Conservation (phyloP, 257 asterid species). For the Rubia yunnanensis region DNA sequence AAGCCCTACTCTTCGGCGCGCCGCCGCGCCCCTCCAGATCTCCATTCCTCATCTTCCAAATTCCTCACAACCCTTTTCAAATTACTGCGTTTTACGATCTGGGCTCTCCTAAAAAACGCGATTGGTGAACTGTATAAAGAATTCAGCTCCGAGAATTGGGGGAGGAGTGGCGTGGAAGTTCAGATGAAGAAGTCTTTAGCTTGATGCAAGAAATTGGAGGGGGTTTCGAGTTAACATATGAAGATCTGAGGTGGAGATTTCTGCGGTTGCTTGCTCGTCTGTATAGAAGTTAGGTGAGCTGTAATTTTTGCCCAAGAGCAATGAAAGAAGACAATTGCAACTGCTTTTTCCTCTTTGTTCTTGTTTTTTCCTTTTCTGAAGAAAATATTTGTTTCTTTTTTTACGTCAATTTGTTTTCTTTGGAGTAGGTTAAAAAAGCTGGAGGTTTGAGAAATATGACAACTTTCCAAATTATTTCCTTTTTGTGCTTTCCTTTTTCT, state of each 20-base stretch:
- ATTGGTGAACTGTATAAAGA: not conserved
- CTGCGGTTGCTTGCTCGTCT: conserved; percentile 16
- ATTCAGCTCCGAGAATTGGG: not conserved
- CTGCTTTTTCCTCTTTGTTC: not conserved
- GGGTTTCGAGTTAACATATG: not conserved
- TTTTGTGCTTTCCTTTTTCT: no score
- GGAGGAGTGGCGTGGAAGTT: conserved; percentile 43
- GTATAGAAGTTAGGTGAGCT: conserved; percentile 15
- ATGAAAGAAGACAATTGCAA: not conserved
- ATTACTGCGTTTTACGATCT: not conserved
- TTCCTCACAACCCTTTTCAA: not conserved
- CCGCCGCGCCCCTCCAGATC: conserved; percentile 62
- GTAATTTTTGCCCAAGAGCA: not conserved
- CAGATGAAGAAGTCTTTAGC: conserved; percentile 22
- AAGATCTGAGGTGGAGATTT: not conserved
- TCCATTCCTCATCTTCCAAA: conserved; percentile 39
- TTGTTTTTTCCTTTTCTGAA: not conserved
- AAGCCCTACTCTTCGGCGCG: conserved; percentile 33
- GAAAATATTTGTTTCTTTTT: not conserved
- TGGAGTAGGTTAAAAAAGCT: not conserved
- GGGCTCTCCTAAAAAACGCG: not conserved
- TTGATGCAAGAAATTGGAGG: conserved; percentile 26
- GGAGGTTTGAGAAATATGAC: not conserved
- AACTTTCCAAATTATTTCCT: not conserved
- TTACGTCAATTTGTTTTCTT: not conserved